Conservation (phyloP, 2,329 filamentous ascomycete genomes). For the Ambrosiella cleistominuta region DNA sequence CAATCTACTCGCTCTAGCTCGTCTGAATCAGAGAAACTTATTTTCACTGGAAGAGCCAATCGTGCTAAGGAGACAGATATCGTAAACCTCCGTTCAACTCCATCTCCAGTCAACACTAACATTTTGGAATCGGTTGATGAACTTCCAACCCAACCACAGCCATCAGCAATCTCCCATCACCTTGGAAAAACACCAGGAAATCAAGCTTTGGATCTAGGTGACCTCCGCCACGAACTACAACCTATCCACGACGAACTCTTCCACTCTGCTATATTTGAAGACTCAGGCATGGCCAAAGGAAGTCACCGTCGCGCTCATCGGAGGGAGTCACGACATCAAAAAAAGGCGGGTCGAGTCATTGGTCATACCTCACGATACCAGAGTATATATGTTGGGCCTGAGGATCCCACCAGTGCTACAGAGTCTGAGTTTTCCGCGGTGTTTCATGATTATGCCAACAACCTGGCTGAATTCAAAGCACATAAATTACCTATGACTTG, state of each 20-base stretch:
- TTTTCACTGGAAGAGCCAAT: background rate
- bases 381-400: too few species aligned
- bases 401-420: too few species aligned
- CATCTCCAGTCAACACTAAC: background rate
- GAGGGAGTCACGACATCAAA: constrained; percentile 14
- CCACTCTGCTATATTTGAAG: background rate
- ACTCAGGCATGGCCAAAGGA: constrained; percentile 9
- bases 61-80: too few species aligned
- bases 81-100: too few species aligned
- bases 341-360: constrained; percentile 9
- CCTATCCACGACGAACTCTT: background rate
- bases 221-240: background rate
- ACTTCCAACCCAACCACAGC: too few species aligned
- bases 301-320: constrained; percentile 7
- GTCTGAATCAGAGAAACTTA: background rate
- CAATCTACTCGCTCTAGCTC: background rate
- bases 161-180: too few species aligned
- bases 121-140: too few species aligned
- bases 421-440: background rate
- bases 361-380: too few species aligned
- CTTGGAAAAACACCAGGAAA: background rate
- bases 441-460: constrained; percentile 47
- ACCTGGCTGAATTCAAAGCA: constrained; percentile 35
- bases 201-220: constrained; percentile 1
- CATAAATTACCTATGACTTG: constrained; percentile 43